phyloP scores from a whole-genome alignment of 2,329 filamentous ascomycete species.

The Setomelanomma holmii region DNA sequence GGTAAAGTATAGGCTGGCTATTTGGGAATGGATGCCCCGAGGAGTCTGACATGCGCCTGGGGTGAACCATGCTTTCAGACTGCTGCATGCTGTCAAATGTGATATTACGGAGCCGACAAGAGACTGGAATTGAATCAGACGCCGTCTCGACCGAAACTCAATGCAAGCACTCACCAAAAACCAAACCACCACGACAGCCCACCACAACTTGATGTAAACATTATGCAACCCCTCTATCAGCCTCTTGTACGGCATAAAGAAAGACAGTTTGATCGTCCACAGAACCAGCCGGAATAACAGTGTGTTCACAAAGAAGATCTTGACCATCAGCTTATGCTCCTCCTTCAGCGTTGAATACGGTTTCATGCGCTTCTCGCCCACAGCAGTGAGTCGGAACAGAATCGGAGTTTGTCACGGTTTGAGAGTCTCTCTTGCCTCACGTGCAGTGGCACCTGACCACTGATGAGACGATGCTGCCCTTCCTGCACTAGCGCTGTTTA shows the following conservation, averaged over 20 bases:
- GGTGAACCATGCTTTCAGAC: constrained; percentile 48
- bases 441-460: too few relatives aligned
- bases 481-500: constrained; percentile 7
- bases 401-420: too few relatives aligned
- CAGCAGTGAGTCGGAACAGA: constrained; percentile 38
- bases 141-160: not conserved
- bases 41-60: constrained; percentile 31
- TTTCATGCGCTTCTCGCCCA: constrained; percentile 21
- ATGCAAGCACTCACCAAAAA: constrained; percentile 33
- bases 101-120: constrained; percentile 43
- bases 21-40: constrained; percentile 34
- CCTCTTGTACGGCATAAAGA: constrained; percentile 49
- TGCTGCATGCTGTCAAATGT: constrained; percentile 37
- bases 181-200: constrained; percentile 41
- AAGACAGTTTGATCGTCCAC: constrained; percentile 49
- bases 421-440: too few relatives aligned
- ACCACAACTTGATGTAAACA: constrained; percentile 46
- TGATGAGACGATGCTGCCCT: too few relatives aligned
- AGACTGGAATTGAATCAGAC: constrained; percentile 20
- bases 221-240: constrained; percentile 40
- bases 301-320: constrained; percentile 49
- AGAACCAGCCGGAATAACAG: constrained; percentile 48
- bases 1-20: constrained; percentile 41
- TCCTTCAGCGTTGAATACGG: constrained; percentile 35
- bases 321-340: constrained; percentile 40